Evolutionary conservation across 495 filamentous ascomycete genomes (phyloP).

Genomic region (Opeltia flavorubescens): DNA sequence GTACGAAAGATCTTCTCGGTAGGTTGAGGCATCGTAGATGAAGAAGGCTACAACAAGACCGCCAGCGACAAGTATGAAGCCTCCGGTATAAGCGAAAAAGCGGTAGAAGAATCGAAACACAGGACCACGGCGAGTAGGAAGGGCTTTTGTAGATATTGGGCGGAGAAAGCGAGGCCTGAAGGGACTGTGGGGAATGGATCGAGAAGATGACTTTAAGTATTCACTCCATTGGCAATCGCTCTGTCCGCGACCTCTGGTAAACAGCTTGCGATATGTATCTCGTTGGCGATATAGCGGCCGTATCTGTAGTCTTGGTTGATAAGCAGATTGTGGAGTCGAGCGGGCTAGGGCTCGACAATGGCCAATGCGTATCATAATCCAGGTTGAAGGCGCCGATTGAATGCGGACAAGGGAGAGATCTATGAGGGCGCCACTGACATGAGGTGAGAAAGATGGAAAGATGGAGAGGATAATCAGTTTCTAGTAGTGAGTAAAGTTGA

Average conservation of each 20-base stretch:
- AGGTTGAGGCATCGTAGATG: slow-evolving; percentile 86
- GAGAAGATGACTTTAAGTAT: not conserved
- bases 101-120: slow-evolving; percentile 30
- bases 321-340: not conserved
- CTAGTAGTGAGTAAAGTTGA: too few relatives aligned
- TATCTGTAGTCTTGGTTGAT: not conserved
- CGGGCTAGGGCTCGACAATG: not conserved
- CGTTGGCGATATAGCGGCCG: not conserved
- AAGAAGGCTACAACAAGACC: slow-evolving; percentile 67
- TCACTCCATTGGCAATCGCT: too few relatives aligned
- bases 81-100: slow-evolving; percentile 41
- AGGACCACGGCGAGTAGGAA: slow-evolving; percentile 12
- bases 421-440: too few relatives aligned
- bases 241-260: too few relatives aligned
- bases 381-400: not conserved
- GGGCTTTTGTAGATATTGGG: slow-evolving; percentile 11
- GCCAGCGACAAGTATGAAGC: slow-evolving; percentile 40
- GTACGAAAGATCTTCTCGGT: slow-evolving; percentile 48
- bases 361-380: not conserved
- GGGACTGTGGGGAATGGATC: not conserved
- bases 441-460: too few relatives aligned
- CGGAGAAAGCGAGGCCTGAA: slow-evolving; percentile 1
- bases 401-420: too few relatives aligned
- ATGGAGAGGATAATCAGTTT: too few relatives aligned
- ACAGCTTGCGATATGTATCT: too few relatives aligned